phyloP scores from a whole-genome alignment of 768 basidiomycete species.

The Suillus sp. region DNA sequence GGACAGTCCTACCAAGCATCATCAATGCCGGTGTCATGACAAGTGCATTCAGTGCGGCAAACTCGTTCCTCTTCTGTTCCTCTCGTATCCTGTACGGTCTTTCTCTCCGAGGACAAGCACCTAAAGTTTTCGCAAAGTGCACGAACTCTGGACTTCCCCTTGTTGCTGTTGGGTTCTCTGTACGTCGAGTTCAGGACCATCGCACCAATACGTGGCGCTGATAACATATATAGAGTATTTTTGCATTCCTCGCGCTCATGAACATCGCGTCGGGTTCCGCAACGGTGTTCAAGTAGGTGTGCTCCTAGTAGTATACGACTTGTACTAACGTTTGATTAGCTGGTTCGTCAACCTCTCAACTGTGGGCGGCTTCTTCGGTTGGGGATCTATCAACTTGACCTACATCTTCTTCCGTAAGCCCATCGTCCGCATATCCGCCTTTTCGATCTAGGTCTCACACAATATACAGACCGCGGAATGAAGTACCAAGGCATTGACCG shows the following conservation, averaged over 20 bases:
- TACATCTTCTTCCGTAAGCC: constrained; percentile 69
- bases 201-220: constrained; percentile 8
- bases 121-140: constrained; percentile 50
- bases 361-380: constrained; percentile 68
- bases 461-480: constrained; percentile 59
- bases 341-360: constrained; percentile 75
- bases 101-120: constrained; percentile 54
- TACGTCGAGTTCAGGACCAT: constrained; percentile 17
- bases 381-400: constrained; percentile 69
- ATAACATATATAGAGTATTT: constrained; percentile 36
- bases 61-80: constrained; percentile 59
- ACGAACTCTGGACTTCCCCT: constrained; percentile 55
- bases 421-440: neutral
- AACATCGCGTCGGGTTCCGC: constrained; percentile 55
- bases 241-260: constrained; percentile 62
- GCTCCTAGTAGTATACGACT: neutral
- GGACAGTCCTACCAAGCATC: constrained; percentile 57
- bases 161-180: constrained; percentile 33
- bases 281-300: constrained; percentile 35
- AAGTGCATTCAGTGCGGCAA: constrained; percentile 71
- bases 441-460: neutral
- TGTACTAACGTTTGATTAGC: constrained; percentile 30
- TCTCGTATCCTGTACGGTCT: constrained; percentile 45
- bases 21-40: constrained; percentile 76
- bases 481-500: constrained; percentile 69